Evolutionary conservation across 345 rosid species (phyloP).

Genomic region (Passiflora organensis): DNA sequence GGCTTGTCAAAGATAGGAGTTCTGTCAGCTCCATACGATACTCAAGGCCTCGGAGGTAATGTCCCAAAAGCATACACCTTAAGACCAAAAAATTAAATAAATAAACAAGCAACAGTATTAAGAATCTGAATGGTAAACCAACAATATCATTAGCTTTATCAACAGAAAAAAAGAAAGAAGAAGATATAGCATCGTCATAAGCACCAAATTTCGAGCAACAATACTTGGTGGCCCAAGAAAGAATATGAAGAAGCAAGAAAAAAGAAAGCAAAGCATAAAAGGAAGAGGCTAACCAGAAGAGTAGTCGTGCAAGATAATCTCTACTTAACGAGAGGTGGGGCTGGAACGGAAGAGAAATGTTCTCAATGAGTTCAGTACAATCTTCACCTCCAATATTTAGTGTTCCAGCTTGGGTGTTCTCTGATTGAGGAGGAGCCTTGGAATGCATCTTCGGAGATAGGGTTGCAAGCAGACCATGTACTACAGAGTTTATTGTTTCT

Average conservation of each 20-base stretch:
- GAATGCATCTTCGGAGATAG: conserved; percentile 88
- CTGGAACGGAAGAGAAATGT: conserved; percentile 80
- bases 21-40: conserved; percentile 76
- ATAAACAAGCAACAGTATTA: neutral
- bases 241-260: neutral
- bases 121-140: neutral
- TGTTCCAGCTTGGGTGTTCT: conserved; percentile 40
- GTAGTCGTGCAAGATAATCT: conserved; percentile 90
- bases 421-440: conserved; percentile 55
- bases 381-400: conserved; percentile 51
- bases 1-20: conserved; percentile 53
- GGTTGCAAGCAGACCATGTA: conserved; percentile 92
- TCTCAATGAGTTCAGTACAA: conserved; percentile 72
- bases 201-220: neutral
- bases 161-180: no score
- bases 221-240: neutral
- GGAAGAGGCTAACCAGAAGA: conserved; percentile 66
- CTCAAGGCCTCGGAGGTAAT: conserved; percentile 85
- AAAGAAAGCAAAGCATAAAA: neutral
- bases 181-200: neutral
- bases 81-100: neutral
- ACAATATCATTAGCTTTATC: no score
- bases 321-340: conserved; percentile 71
- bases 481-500: conserved; percentile 70
- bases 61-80: conserved; percentile 96